These are phyloP conservation scores for Penicillium sclerotigenum DNA, from an alignment of 2,329 filamentous ascomycete genomes.

Conservation along the genomic window DNA sequence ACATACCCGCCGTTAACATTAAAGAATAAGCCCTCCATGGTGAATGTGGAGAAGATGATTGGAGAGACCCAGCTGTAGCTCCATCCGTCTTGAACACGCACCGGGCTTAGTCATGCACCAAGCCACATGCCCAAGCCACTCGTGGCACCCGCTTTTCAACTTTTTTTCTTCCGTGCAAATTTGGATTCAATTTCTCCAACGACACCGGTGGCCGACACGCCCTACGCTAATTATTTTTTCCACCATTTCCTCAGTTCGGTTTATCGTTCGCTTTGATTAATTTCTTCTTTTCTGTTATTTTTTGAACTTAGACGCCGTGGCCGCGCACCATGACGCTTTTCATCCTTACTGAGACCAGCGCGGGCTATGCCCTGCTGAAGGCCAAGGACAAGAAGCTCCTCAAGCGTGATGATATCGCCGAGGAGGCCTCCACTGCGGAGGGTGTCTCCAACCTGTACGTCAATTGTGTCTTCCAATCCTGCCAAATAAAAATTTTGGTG, in stretches of 20 bases:
- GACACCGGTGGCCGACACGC: constrained; percentile 35
- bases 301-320: constrained; percentile 29
- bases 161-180: constrained; percentile 37
- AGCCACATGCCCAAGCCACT: constrained; percentile 26
- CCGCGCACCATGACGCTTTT: constrained; percentile 73
- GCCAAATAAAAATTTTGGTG: constrained; percentile 6
- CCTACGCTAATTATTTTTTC: constrained; percentile 26
- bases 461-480: constrained; percentile 6
- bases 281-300: constrained; percentile 16
- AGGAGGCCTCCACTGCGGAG: constrained; percentile 74
- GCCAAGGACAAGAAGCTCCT: constrained; percentile 97
- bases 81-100: constrained; percentile 16
- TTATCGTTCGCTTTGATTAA: constrained; percentile 8
- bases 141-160: constrained; percentile 34
- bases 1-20: constrained; percentile 88
- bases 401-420: constrained; percentile 75
- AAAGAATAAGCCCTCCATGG: constrained; percentile 89
- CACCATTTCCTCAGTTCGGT: constrained; percentile 18
- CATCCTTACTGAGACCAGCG: constrained; percentile 89
- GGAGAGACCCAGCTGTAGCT: constrained; percentile 21
- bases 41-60: constrained; percentile 21
- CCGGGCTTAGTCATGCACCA: constrained; percentile 33
- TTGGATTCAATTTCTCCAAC: constrained; percentile 34
- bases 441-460: constrained; percentile 82
- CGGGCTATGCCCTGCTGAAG: constrained; percentile 97